Conservation (phyloP, 805 yeast genomes). For the Lachancea fermentati region DNA sequence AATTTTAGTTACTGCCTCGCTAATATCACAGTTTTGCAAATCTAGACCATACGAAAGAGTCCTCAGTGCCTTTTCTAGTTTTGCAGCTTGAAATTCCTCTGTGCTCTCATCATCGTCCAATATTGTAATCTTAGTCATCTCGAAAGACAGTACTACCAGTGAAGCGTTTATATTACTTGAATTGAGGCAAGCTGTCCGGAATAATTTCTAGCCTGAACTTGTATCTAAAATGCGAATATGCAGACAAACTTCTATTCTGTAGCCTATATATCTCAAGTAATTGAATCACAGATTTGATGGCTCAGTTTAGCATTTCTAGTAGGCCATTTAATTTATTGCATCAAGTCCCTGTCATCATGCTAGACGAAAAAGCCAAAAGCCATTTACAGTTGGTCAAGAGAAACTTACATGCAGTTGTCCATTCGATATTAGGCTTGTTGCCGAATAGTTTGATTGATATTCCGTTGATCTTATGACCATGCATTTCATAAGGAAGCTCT, state of each 20-base stretch:
- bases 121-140: slow-evolving; percentile 5
- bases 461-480: slow-evolving; percentile 69
- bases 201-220: too few relatives aligned
- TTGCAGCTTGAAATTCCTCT: neutral
- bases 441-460: slow-evolving; percentile 66
- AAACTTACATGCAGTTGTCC: slow-evolving; percentile 88
- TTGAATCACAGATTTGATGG: too few relatives aligned
- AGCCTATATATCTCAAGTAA: too few relatives aligned
- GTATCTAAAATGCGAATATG: too few relatives aligned
- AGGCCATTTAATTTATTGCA: neutral
- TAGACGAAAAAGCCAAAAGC: slow-evolving; percentile 74
- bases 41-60: slow-evolving; percentile 81
- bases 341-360: slow-evolving; percentile 7
- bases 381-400: slow-evolving; percentile 76
- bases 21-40: slow-evolving; percentile 81
- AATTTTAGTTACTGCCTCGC: slow-evolving; percentile 84
- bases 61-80: slow-evolving; percentile 2
- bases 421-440: slow-evolving; percentile 58
- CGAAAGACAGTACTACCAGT: too few relatives aligned
- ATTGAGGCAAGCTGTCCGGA: too few relatives aligned
- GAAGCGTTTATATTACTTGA: too few relatives aligned
- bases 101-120: slow-evolving; percentile 3
- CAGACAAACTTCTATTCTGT: too few relatives aligned
- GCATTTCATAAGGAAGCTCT: slow-evolving; percentile 70
- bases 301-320: too few relatives aligned